Evolutionary conservation across 2,329 filamentous ascomycete genomes (phyloP), one percentile per base, ranked within the genome.

Genomic region (Aspergillus hortae): DNA sequence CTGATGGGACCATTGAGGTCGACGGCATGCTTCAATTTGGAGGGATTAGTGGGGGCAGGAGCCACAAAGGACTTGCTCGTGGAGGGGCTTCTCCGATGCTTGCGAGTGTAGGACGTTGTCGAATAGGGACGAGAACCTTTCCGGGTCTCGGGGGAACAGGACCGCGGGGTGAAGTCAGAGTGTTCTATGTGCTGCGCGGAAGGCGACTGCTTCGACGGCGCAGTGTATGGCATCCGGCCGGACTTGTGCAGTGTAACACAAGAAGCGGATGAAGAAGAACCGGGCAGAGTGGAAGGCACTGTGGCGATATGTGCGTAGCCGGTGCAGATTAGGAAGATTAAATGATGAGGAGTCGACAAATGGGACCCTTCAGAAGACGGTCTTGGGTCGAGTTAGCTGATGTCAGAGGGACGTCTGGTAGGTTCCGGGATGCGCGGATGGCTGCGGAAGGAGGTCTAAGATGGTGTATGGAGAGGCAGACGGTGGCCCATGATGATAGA

Each of bases 1-100:
- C 89, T 84, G 56, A 95, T 76, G 72, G 84, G 89, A 69, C 77
- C 77, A 67, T 77, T 80, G 50, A 75, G 63, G 63, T 74, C 70
- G 54, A 62, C 57, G 23, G 49, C 61, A 56, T 61, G 54, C 25
- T 56, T 57, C 35, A 60, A 25, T 17, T 59, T 57, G n/a, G 54
- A 48, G 15, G 48, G 40, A 36, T 53, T 58, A 61, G 68, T 64
- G 58, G 56, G 65, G 56, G 53, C 63, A 56, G 64, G 69, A 62
- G 61, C 59, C 38, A 58, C 58, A 25, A 64, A 57, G 30, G 65
- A 52, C 56, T 72, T 72, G 53, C 68, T 66, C 52, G 74, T 67
- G 7, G 81, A 84, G 4, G 82, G 79, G 52, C 81, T 80, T 48
- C 83, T 78, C 49, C 84, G 76, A 63, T 85, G 82, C 67, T 80